A percentile compares a stretch with the other conserved stretches of the same genome.
These are phyloP conservation scores for Acorus calamus DNA, from an alignment of 106 monocot species.

Conservation along the genomic window DNA sequence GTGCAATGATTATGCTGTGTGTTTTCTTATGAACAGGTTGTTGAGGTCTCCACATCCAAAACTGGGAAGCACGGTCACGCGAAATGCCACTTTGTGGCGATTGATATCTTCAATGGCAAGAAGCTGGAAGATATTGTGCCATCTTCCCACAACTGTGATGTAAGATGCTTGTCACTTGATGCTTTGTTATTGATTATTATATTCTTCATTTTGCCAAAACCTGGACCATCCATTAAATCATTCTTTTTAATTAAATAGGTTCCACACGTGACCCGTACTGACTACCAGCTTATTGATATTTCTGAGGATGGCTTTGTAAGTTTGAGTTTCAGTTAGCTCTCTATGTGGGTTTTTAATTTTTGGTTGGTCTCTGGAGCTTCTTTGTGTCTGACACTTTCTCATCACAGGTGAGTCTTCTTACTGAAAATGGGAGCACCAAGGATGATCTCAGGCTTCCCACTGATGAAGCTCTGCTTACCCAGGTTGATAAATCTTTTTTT, in stretches of 20 bases:
- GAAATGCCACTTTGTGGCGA: conserved; percentile 30
- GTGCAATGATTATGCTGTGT: too few relatives aligned
- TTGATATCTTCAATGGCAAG: conserved; percentile 23
- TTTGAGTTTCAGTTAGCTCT: neutral
- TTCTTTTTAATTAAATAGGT: conserved; percentile 4
- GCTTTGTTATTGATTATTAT: neutral
- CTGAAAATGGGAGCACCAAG: conserved; percentile 26
- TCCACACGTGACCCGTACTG: conserved; percentile 30
- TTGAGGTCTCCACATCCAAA: conserved; percentile 27
- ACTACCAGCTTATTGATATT: conserved; percentile 37
- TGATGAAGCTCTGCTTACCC: conserved; percentile 25
- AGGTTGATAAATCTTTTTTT: conserved; percentile 8
- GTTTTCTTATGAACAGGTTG: conserved; percentile 7
- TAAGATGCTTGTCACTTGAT: neutral
- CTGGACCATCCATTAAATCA: too few relatives aligned
- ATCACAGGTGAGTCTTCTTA: conserved; percentile 26
- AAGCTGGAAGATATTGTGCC: conserved; percentile 37
- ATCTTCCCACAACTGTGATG: conserved; percentile 32
- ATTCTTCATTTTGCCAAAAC: neutral
- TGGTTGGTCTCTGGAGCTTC: too few relatives aligned
- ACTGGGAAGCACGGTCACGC: conserved; percentile 32
- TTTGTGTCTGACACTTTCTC: too few relatives aligned
- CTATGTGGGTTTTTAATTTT: neutral
- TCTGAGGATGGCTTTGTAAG: conserved; percentile 37
- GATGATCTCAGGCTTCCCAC: conserved; percentile 35